A percentile compares a stretch with the other conserved stretches of the same genome.
phyloP scores from a whole-genome alignment of 345 rosid species.

The Stellera chamaejasme region DNA sequence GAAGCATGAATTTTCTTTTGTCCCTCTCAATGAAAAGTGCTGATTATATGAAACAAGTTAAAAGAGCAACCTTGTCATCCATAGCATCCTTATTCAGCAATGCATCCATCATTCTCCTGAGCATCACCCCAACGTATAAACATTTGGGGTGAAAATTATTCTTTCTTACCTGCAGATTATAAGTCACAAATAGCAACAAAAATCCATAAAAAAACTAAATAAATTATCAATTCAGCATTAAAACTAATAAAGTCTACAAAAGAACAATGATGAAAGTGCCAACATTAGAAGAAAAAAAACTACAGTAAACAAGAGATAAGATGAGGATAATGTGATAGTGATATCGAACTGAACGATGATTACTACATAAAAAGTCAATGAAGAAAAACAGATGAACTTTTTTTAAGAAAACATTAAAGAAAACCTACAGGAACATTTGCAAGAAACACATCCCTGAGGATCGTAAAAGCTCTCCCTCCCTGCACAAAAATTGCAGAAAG shows the following conservation, averaged over 20 bases:
- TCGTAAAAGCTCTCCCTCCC: conserved; percentile 55
- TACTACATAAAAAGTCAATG: conserved; percentile 4
- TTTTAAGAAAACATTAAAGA: conserved; percentile 2
- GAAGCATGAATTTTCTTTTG: too few species aligned
- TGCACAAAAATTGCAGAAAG: conserved; percentile 13
- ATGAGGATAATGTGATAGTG: conserved; percentile 4
- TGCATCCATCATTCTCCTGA: conserved; percentile 93
- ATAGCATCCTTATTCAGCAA: conserved; percentile 87
- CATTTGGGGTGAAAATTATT: conserved; percentile 84
- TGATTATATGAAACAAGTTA: background rate
- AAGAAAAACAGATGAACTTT: background rate
- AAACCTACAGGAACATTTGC: conserved; percentile 81
- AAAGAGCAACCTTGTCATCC: conserved; percentile 83
- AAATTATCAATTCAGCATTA: too few species aligned
- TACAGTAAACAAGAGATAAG: too few species aligned
- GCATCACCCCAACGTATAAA: conserved; percentile 89
- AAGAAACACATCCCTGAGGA: conserved; percentile 74
- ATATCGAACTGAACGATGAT: conserved; percentile 9
- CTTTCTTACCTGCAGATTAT: conserved; percentile 37
- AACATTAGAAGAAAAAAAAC: too few species aligned
- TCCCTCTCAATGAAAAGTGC: too few species aligned
- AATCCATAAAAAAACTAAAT: too few species aligned
- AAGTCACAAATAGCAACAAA: conserved; percentile 1
- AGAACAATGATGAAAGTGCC: too few species aligned
- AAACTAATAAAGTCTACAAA: too few species aligned